A percentile compares a stretch with the other conserved stretches of the same genome.
These are phyloP conservation scores for Tolypocladium album DNA, from an alignment of 2,329 filamentous ascomycete genomes.

Conservation along the genomic window DNA sequence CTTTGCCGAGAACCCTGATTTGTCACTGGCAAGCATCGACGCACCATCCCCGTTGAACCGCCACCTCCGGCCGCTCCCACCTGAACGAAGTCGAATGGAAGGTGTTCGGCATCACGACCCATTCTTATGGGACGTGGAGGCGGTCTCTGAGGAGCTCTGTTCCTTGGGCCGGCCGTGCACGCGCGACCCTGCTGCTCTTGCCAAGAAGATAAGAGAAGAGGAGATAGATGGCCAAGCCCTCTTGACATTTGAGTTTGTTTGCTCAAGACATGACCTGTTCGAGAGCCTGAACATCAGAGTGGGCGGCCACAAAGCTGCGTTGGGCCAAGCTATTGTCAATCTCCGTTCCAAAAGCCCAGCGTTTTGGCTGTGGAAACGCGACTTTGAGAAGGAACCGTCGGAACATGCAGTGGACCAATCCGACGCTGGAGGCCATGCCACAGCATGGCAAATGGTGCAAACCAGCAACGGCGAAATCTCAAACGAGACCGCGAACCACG, in stretches of 20 bases:
- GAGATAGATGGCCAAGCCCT: constrained; percentile 56
- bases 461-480: not conserved
- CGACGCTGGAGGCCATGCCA: not conserved
- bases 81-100: constrained; percentile 14
- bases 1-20: not conserved
- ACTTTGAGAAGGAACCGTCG: not conserved
- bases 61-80: not conserved
- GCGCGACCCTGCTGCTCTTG: constrained; percentile 37
- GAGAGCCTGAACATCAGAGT: constrained; percentile 44
- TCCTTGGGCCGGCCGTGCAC: constrained; percentile 38
- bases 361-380: constrained; percentile 26
- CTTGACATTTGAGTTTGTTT: constrained; percentile 43
- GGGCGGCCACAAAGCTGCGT: constrained; percentile 44
- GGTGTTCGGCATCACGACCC: constrained; percentile 43
- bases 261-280: constrained; percentile 37
- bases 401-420: not conserved
- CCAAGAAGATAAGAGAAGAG: constrained; percentile 45
- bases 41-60: not conserved
- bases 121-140: constrained; percentile 60
- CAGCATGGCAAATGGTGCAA: not conserved
- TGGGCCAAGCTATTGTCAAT: constrained; percentile 46
- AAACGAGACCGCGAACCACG: not conserved
- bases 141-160: constrained; percentile 58
- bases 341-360: constrained; percentile 41
- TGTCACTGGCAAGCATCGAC: too few relatives aligned